Conservation (phyloP, 805 yeast genomes). For the Candida fluviatilis region DNA sequence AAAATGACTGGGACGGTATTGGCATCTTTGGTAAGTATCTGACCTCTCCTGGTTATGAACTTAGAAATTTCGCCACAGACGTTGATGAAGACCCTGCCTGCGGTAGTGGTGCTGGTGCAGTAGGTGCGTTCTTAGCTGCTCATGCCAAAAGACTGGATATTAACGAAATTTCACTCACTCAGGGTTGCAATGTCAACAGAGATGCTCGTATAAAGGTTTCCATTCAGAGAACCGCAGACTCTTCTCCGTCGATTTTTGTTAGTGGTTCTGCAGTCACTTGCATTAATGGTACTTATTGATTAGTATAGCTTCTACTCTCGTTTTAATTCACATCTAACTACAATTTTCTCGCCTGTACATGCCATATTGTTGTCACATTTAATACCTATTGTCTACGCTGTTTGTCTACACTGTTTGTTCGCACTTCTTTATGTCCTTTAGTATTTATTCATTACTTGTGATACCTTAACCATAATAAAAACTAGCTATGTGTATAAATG, state of each 20-base stretch:
- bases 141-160: slow-evolving; percentile 2
- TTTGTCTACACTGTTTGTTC: too few species aligned
- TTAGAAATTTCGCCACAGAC: slow-evolving; percentile 44
- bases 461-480: too few species aligned
- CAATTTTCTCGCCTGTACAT: too few species aligned
- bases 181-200: slow-evolving; percentile 38
- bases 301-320: background rate
- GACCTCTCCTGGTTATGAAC: slow-evolving; percentile 17
- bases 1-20: slow-evolving; percentile 27
- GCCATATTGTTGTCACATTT: too few species aligned
- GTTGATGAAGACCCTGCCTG: slow-evolving; percentile 52
- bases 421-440: too few species aligned
- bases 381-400: too few species aligned
- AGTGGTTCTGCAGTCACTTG: slow-evolving; percentile 40
- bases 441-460: too few species aligned
- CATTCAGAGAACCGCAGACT: slow-evolving; percentile 10
- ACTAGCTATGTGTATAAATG: too few species aligned
- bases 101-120: slow-evolving; percentile 43
- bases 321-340: too few species aligned
- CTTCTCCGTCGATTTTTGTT: slow-evolving; percentile 18
- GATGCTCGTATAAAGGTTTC: slow-evolving; percentile 30
- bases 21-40: slow-evolving; percentile 34
- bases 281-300: slow-evolving; percentile 25
- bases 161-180: slow-evolving; percentile 29
- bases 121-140: slow-evolving; percentile 19